These are phyloP conservation scores for Fusarium sp. DNA, from an alignment of 2,329 filamentous ascomycete genomes.

Conservation along the genomic window DNA sequence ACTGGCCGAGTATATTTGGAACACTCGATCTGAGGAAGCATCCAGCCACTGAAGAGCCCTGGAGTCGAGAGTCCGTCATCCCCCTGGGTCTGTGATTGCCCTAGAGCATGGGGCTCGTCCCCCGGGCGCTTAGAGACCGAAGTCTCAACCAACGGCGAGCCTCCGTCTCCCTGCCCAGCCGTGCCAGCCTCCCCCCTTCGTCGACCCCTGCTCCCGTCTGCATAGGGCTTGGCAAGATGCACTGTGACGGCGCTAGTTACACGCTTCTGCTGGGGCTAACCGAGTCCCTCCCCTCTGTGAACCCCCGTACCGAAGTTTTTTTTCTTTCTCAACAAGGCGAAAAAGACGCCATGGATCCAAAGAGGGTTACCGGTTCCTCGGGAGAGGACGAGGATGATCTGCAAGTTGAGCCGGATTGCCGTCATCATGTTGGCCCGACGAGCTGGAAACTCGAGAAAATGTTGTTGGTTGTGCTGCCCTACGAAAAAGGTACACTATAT, in stretches of 20 bases:
- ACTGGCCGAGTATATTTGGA: slow-evolving; percentile 48
- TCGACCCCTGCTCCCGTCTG: slow-evolving; percentile 9
- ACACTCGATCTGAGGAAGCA: slow-evolving; percentile 23
- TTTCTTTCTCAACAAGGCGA: neutral
- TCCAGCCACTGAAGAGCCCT: slow-evolving; percentile 27
- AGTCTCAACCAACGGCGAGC: slow-evolving; percentile 37
- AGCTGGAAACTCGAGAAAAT: neutral
- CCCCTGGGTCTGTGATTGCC: slow-evolving; percentile 9
- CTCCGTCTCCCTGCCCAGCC: neutral
- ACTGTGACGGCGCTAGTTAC: slow-evolving; percentile 45
- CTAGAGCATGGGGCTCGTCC: slow-evolving; percentile 15
- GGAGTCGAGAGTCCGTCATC: slow-evolving; percentile 14
- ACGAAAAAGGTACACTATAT: neutral
- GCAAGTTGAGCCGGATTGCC: neutral
- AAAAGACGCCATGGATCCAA: neutral
- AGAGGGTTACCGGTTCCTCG: neutral
- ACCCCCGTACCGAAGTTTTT: slow-evolving; percentile 11
- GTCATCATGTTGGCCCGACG: neutral
- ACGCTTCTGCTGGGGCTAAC: neutral
- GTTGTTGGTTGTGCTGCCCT: slow-evolving; percentile 4
- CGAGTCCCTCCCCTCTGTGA: slow-evolving; percentile 7
- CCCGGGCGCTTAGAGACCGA: slow-evolving; percentile 42
- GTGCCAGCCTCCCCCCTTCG: slow-evolving; percentile 16
- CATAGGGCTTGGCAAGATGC: slow-evolving; percentile 32
- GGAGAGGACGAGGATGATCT: neutral